Evolutionary conservation across 768 basidiomycete species (phyloP), one percentile per base, ranked within the genome.

Genomic region (Collybia sordida): DNA sequence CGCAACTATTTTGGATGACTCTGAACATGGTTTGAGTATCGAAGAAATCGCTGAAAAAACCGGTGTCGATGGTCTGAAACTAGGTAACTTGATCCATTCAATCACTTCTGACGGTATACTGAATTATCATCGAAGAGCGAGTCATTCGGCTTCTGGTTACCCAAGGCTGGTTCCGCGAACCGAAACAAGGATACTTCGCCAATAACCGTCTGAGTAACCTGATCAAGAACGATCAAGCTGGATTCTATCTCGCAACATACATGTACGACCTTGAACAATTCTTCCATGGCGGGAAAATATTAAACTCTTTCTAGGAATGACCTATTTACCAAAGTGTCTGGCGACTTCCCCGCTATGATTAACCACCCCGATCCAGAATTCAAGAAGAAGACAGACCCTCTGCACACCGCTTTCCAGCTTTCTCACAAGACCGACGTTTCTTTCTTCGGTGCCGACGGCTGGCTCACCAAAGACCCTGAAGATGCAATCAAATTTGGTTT

Each of bases 391-490:
- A 65, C 53, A 14, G 65, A 66, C 46, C 69, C 68, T 2, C 57
- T 64, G 45, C 70, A 73, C 44, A 71, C 68, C 8, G 68, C 69
- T 6, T 72, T 71, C 57, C 71, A 72, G 51, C 57, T 72, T 14
- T 60, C 70, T 4, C 65, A 67, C 42, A 68, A 71, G 28, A 70
- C 72, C 1, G 60, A 70, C 39, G 56, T 69, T 9, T 50, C 64
- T n/a, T 67, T 64, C 59, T 72, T 72, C 41, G 67, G 66, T 19
- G 65, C 64, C 19, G 62, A 60, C 49, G 68, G 69, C 4, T 72
- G 68, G 69, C 60, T 69, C 36, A 67, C 68, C 19, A 70, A 68
- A 49, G 64, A 68, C 47, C 66, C 69, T n/a, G 57, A 69, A 53
- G 69, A 72, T 58, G 64, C 65, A 18, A 53, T 65, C 12, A 66